Evolutionary conservation across 1,284 basidiomycete genomes (phyloP).

Genomic region (Heterobasidion annosum): DNA sequence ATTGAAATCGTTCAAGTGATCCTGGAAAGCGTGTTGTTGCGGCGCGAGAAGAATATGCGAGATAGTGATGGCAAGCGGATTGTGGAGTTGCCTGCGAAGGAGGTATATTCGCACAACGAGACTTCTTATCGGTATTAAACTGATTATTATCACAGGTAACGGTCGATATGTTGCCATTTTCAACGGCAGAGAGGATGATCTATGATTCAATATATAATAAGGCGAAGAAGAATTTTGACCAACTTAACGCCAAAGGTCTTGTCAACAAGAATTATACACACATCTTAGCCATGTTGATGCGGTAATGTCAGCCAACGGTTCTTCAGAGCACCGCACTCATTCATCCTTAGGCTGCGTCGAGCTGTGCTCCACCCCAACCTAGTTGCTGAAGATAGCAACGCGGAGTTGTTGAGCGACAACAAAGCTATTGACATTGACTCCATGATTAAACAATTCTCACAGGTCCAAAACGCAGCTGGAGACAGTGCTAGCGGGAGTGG

Average conservation of each 20-base stretch:
- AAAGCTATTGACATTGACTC: slow-evolving; percentile 49
- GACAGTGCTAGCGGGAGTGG: neutral
- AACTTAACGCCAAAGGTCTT: slow-evolving; percentile 66
- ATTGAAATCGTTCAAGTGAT: slow-evolving; percentile 92
- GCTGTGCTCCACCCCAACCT: slow-evolving; percentile 82
- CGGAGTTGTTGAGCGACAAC: slow-evolving; percentile 30
- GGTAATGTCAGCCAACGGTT: slow-evolving; percentile 31
- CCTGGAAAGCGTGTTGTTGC: slow-evolving; percentile 78
- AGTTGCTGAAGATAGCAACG: slow-evolving; percentile 41
- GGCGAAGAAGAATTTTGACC: slow-evolving; percentile 67
- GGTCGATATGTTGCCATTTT: slow-evolving; percentile 70
- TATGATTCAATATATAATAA: slow-evolving; percentile 71
- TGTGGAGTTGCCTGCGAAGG: slow-evolving; percentile 84
- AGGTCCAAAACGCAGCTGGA: slow-evolving; percentile 20
- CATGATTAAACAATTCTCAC: slow-evolving; percentile 52
- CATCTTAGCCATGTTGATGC: slow-evolving; percentile 88
- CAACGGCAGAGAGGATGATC: slow-evolving; percentile 67
- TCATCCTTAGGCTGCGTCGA: slow-evolving; percentile 56
- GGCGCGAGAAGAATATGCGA: slow-evolving; percentile 93
- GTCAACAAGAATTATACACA: slow-evolving; percentile 84
- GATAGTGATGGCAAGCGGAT: slow-evolving; percentile 86
- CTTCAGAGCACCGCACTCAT: slow-evolving; percentile 4
- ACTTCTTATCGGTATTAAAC: neutral
- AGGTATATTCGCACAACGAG: slow-evolving; percentile 29
- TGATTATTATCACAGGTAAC: slow-evolving; percentile 29